These are phyloP conservation scores for Coemansia sp. DNA, from an alignment of 192 early-diverging fungal species.

Conservation along the genomic window DNA sequence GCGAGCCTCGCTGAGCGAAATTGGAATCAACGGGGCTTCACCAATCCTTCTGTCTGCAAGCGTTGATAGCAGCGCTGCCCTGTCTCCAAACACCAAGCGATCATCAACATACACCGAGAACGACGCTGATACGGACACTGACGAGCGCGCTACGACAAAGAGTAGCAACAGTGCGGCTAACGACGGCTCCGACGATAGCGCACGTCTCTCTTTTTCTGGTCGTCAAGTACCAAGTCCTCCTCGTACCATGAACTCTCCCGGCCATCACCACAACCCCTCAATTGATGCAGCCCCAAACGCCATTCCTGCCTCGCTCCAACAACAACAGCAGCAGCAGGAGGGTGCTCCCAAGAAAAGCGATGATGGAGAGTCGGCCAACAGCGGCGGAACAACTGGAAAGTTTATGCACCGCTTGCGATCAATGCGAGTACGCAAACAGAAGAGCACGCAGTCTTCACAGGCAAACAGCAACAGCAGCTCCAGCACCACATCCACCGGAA, in stretches of 20 bases:
- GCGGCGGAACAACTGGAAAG: slow-evolving; percentile 39
- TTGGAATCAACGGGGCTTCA: background rate
- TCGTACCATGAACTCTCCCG: background rate
- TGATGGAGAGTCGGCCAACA: slow-evolving; percentile 30
- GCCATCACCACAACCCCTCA: slow-evolving; percentile 35
- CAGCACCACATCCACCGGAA: background rate
- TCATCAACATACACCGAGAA: background rate
- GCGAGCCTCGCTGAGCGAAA: background rate
- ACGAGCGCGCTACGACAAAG: background rate
- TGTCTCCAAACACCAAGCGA: slow-evolving; percentile 5
- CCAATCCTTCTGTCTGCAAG: background rate
- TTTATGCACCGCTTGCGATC: slow-evolving; percentile 42
- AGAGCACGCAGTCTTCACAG: slow-evolving; percentile 20
- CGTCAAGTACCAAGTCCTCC: background rate
- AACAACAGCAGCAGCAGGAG: slow-evolving; percentile 16
- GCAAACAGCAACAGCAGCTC: background rate
- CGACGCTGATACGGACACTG: slow-evolving; percentile 3
- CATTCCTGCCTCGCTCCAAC: slow-evolving; percentile 6
- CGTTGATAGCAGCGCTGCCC: background rate
- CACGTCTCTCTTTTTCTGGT: background rate
- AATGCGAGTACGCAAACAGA: slow-evolving; percentile 49
- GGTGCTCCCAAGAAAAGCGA: slow-evolving; percentile 17
- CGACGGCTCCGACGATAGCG: background rate
- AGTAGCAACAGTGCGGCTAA: background rate
- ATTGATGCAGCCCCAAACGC: slow-evolving; percentile 26